Evolutionary conservation across 2,329 filamentous ascomycete genomes (phyloP).

Genomic region (Penicillium brasilianum): DNA sequence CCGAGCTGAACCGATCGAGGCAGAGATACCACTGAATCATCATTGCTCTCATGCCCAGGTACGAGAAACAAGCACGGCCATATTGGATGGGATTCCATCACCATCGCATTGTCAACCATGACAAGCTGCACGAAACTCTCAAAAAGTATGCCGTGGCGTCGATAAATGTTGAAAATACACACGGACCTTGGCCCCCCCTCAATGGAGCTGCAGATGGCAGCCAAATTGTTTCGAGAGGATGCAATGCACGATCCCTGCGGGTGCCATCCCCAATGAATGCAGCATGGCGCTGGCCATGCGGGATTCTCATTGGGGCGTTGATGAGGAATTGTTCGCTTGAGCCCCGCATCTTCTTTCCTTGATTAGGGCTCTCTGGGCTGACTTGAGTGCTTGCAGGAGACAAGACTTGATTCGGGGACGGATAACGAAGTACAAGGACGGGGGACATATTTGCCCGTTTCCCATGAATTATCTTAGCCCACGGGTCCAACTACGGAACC

Average conservation of each 20-base stretch:
- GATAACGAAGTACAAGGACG: neutral
- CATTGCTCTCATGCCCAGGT: neutral
- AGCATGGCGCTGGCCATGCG: constrained; percentile 1
- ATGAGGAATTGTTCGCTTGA: neutral
- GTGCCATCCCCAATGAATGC: constrained; percentile 15
- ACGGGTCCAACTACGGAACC: neutral
- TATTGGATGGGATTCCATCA: constrained; percentile 16
- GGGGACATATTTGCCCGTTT: neutral
- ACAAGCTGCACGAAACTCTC: neutral
- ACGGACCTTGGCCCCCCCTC: constrained; percentile 2
- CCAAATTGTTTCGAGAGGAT: constrained; percentile 19
- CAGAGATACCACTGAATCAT: neutral
- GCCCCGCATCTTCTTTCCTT: neutral
- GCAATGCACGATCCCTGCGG: constrained; percentile 15
- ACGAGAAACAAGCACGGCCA: neutral
- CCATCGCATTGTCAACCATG: neutral
- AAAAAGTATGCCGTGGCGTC: neutral
- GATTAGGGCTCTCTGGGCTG: neutral
- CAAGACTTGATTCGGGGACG: neutral
- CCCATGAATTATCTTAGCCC: neutral
- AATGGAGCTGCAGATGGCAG: constrained; percentile 15
- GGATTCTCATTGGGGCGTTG: neutral
- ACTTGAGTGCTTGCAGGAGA: neutral
- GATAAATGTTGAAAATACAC: neutral
- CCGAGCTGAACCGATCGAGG: neutral